Evolutionary conservation across 192 early-diverging fungal species (phyloP).

Genomic region (Coemansia biformis): DNA sequence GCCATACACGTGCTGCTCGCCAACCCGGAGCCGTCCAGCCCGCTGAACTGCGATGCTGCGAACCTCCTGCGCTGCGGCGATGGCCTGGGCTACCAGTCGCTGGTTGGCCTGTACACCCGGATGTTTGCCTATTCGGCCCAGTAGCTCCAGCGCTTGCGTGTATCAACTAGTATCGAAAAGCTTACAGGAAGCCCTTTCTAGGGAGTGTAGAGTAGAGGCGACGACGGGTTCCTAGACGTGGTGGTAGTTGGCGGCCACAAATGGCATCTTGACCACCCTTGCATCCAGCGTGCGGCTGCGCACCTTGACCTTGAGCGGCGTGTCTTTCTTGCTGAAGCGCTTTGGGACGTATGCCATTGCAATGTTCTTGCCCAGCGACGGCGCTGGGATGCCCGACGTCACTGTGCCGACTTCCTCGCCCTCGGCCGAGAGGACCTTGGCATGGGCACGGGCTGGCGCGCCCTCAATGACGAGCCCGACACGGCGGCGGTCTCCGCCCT

Average conservation of each 20-base stretch:
- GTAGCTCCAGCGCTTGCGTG: no score
- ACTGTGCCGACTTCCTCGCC: slow-evolving; percentile 71
- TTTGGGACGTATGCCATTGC: slow-evolving; percentile 94
- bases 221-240: slow-evolving; percentile 36
- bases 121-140: slow-evolving; percentile 58
- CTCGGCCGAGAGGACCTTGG: slow-evolving; percentile 60
- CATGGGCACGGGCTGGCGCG: slow-evolving; percentile 81
- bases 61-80: slow-evolving; percentile 88
- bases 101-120: slow-evolving; percentile 80
- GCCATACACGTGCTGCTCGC: slow-evolving; percentile 81
- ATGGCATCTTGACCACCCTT: slow-evolving; percentile 89
- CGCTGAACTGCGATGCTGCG: slow-evolving; percentile 93
- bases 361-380: slow-evolving; percentile 89
- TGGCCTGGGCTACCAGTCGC: slow-evolving; percentile 74
- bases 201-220: no score
- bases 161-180: no score
- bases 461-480: slow-evolving; percentile 88
- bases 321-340: slow-evolving; percentile 87
- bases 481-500: slow-evolving; percentile 70
- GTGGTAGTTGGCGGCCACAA: slow-evolving; percentile 79
- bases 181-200: no score
- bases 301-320: slow-evolving; percentile 86
- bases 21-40: slow-evolving; percentile 82
- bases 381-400: slow-evolving; percentile 90
- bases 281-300: slow-evolving; percentile 81